A percentile compares a stretch with the other conserved stretches of the same genome.
Conservation (phyloP, 345 rosid species). For the Microcos paniculata region DNA sequence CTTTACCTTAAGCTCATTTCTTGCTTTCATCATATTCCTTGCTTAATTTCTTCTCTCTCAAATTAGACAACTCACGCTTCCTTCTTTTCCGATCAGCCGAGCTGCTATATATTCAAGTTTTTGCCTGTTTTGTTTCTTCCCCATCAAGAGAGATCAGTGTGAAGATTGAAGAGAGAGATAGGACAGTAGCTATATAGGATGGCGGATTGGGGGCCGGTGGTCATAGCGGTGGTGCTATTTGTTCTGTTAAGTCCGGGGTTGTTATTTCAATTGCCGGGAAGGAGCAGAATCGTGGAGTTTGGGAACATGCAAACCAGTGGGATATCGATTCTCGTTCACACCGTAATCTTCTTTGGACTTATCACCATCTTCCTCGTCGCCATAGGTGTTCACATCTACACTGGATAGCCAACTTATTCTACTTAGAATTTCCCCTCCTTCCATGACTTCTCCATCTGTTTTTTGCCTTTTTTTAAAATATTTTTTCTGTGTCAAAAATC, state of each 20-base stretch:
- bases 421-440: background rate
- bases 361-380: slow-evolving; percentile 75
- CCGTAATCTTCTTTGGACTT: slow-evolving; percentile 78
- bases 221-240: slow-evolving; percentile 77
- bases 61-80: background rate
- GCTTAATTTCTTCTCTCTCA: background rate
- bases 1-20: background rate
- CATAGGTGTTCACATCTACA: slow-evolving; percentile 68
- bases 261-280: slow-evolving; percentile 82
- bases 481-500: background rate
- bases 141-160: background rate
- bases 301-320: slow-evolving; percentile 80
- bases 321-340: slow-evolving; percentile 64
- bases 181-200: slow-evolving; percentile 19
- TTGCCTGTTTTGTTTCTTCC: background rate
- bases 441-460: background rate
- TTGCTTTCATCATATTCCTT: slow-evolving; percentile 1
- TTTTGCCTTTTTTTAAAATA: no score
- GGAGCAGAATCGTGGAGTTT: slow-evolving; percentile 52
- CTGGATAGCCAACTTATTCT: slow-evolving; percentile 41
- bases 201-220: slow-evolving; percentile 99
- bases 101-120: background rate
- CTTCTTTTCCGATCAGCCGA: background rate
- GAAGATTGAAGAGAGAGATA: background rate
- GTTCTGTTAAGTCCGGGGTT: slow-evolving; percentile 79